Conservation (phyloP, 345 rosid genomes). For the Hibiscus syriacus region DNA sequence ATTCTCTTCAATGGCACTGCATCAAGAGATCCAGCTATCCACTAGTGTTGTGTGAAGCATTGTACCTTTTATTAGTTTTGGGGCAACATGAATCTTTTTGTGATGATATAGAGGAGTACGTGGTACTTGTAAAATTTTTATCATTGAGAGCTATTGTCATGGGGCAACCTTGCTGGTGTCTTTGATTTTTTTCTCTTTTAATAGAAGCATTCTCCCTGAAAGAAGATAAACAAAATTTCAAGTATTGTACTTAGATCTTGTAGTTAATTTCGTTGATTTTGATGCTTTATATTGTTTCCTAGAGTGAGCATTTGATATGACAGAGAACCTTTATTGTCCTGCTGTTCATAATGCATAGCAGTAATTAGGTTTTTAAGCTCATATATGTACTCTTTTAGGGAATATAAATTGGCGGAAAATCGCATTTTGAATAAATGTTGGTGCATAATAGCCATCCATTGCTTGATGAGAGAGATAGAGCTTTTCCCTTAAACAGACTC, state of each 20-base stretch:
- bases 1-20: background rate
- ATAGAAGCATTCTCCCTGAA: background rate
- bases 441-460: background rate
- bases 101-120: slow-evolving; percentile 3
- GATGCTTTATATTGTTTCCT: background rate
- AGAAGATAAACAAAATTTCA: background rate
- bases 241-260: background rate
- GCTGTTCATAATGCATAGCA: background rate
- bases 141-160: too few relatives aligned
- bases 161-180: too few relatives aligned
- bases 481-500: background rate
- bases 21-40: background rate
- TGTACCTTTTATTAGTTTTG: background rate
- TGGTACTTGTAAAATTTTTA: background rate
- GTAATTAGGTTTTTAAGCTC: background rate
- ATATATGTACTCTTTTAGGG: background rate
- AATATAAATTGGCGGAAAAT: background rate
- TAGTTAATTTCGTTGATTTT: background rate
- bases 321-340: background rate
- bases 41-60: background rate
- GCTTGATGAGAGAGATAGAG: background rate
- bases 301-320: background rate
- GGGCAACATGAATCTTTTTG: background rate
- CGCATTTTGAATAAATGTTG: background rate
- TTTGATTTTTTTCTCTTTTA: too few relatives aligned